These are phyloP conservation scores for Mycena amicta DNA, from an alignment of 768 basidiomycete species.

Conservation along the genomic window DNA sequence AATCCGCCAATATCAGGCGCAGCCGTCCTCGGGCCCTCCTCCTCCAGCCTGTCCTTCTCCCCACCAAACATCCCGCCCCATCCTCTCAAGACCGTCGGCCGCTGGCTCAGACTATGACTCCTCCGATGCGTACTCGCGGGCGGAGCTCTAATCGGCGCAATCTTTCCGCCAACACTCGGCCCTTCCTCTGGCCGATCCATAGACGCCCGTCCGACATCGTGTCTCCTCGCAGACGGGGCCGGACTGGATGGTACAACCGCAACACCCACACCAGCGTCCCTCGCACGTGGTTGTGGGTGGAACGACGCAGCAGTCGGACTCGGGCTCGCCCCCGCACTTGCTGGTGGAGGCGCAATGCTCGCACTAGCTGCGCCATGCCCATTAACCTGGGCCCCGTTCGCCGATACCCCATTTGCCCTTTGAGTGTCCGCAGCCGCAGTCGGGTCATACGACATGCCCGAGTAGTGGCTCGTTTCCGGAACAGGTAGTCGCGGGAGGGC, in stretches of 20 bases:
- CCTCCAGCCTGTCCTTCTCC: slow-evolving; percentile 40
- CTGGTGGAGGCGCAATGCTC: slow-evolving; percentile 32
- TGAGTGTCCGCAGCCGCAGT: slow-evolving; percentile 29
- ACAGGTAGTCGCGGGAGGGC: slow-evolving; percentile 79
- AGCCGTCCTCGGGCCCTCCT: slow-evolving; percentile 58
- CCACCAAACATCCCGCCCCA: slow-evolving; percentile 66
- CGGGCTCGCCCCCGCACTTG: slow-evolving; percentile 61
- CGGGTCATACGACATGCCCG: slow-evolving; percentile 78
- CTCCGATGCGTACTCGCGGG: slow-evolving; percentile 78
- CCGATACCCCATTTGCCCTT: not conserved
- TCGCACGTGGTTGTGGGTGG: slow-evolving; percentile 61
- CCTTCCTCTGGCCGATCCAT: slow-evolving; percentile 8
- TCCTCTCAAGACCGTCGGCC: slow-evolving; percentile 57
- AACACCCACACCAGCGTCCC: slow-evolving; percentile 61
- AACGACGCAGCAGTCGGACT: slow-evolving; percentile 65
- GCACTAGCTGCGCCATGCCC: slow-evolving; percentile 5
- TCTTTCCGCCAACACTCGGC: slow-evolving; percentile 32
- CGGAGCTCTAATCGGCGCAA: slow-evolving; percentile 62
- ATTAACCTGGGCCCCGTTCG: slow-evolving; percentile 12
- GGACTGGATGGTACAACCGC: slow-evolving; percentile 39
- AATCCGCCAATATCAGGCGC: slow-evolving; percentile 68
- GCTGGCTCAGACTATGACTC: slow-evolving; percentile 82
- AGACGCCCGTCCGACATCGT: slow-evolving; percentile 8
- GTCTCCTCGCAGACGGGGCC: slow-evolving; percentile 18
- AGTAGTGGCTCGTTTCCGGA: slow-evolving; percentile 80